Conservation (phyloP, 2,329 filamentous ascomycete genomes). For the Calonectria montana region DNA sequence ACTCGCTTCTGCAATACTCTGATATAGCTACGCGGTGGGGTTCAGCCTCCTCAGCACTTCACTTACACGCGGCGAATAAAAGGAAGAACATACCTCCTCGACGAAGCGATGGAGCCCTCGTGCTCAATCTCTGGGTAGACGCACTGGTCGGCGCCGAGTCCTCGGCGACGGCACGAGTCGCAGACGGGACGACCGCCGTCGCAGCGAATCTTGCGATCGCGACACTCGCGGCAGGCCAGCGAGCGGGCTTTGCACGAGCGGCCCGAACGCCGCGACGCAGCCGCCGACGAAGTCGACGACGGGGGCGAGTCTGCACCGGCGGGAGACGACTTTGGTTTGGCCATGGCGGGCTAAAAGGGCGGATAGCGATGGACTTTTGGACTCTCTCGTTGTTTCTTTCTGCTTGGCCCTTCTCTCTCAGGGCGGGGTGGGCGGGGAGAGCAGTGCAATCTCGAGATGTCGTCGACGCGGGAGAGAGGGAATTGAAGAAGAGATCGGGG, state of each 20-base stretch:
- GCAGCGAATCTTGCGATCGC: constrained; percentile 45
- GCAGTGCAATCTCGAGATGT: neutral
- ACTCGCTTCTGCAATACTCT: constrained; percentile 42
- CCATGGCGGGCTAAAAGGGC: neutral
- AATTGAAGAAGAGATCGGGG: neutral
- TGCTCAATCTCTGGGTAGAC: constrained; percentile 44
- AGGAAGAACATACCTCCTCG: constrained; percentile 35
- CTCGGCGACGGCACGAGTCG: constrained; percentile 41
- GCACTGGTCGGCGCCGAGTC: constrained; percentile 39
- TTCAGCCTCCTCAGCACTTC: neutral
- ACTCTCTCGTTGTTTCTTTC: neutral
- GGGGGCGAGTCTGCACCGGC: neutral
- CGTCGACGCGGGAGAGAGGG: neutral
- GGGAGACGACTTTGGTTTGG: constrained; percentile 7
- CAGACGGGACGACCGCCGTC: constrained; percentile 42
- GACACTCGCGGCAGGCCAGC: constrained; percentile 43
- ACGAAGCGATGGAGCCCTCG: constrained; percentile 43
- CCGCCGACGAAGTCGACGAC: constrained; percentile 23
- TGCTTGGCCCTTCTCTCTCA: neutral
- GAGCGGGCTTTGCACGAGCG: constrained; percentile 43
- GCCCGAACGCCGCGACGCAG: constrained; percentile 30
- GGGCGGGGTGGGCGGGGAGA: neutral
- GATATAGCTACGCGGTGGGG: constrained; percentile 35
- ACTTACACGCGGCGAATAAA: constrained; percentile 14
- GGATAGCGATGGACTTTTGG: neutral